Evolutionary conservation across 2,329 filamentous ascomycete species (phyloP).

Genomic region (Cladophialophora bantiana): DNA sequence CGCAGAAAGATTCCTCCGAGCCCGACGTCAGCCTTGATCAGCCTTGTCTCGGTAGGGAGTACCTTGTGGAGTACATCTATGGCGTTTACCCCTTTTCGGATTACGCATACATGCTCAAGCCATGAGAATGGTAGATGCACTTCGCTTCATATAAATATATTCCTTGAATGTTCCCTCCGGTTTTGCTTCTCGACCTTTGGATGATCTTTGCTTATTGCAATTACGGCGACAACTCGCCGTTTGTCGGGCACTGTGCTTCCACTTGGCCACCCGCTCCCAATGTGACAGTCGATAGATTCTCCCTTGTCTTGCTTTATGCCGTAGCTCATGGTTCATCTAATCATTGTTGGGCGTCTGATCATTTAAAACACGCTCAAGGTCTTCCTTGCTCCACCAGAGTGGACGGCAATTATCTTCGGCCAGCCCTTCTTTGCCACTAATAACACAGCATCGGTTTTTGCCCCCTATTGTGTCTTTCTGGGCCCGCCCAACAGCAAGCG

Average conservation of each 20-base stretch:
- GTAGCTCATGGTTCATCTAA: conserved; percentile 1
- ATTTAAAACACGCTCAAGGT: background rate
- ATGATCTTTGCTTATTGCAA: background rate
- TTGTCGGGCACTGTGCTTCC: background rate
- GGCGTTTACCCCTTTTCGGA: too few relatives aligned
- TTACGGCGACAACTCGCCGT: background rate
- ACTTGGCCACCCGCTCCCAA: background rate
- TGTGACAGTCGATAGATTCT: background rate
- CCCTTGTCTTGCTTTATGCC: conserved; percentile 2
- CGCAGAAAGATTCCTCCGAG: conserved; percentile 18
- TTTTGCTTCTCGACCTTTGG: background rate
- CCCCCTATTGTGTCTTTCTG: background rate
- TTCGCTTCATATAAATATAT: background rate
- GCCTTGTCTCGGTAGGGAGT: too few relatives aligned
- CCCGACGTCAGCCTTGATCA: conserved; percentile 3
- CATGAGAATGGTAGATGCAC: background rate
- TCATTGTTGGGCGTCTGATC: background rate
- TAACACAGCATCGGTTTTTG: background rate
- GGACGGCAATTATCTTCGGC: background rate
- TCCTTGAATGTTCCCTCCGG: background rate
- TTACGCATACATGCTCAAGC: background rate
- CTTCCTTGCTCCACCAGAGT: background rate
- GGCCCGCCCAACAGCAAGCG: background rate
- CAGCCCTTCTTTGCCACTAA: background rate
- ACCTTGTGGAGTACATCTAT: too few relatives aligned